These are phyloP conservation scores for Cercophora samala DNA, from an alignment of 495 filamentous ascomycete genomes.

Conservation along the genomic window DNA sequence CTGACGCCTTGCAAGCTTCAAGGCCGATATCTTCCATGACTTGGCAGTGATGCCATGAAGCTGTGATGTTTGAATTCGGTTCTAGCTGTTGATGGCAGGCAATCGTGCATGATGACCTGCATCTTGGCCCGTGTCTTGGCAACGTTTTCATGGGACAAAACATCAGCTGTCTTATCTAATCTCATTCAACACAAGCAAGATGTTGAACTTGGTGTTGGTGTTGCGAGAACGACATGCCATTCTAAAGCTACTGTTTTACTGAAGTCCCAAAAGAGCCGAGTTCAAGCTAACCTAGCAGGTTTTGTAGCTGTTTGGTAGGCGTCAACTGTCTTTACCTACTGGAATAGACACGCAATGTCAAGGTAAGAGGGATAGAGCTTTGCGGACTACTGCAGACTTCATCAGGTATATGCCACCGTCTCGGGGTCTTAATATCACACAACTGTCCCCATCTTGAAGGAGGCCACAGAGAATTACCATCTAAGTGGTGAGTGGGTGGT, in stretches of 20 bases:
- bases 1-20: neutral
- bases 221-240: neutral
- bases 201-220: no score
- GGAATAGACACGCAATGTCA: no score
- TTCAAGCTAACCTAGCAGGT: no score
- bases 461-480: neutral
- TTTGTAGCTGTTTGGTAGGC: no score
- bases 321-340: no score
- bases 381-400: neutral
- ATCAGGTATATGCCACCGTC: neutral
- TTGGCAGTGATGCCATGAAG: neutral
- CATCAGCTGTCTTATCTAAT: slow-evolving; percentile 1
- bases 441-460: neutral
- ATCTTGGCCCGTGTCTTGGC: slow-evolving; percentile 9
- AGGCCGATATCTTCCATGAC: neutral
- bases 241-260: no score
- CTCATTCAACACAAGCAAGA: no score
- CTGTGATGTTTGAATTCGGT: neutral
- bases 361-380: neutral
- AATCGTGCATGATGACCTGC: slow-evolving; percentile 13
- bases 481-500: no score
- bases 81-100: neutral
- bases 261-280: no score
- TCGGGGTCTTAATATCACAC: neutral
- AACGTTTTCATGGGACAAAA: neutral